Evolutionary conservation across 2,329 filamentous ascomycete genomes (phyloP).

Genomic region (Thielaviopsis euricoi): DNA sequence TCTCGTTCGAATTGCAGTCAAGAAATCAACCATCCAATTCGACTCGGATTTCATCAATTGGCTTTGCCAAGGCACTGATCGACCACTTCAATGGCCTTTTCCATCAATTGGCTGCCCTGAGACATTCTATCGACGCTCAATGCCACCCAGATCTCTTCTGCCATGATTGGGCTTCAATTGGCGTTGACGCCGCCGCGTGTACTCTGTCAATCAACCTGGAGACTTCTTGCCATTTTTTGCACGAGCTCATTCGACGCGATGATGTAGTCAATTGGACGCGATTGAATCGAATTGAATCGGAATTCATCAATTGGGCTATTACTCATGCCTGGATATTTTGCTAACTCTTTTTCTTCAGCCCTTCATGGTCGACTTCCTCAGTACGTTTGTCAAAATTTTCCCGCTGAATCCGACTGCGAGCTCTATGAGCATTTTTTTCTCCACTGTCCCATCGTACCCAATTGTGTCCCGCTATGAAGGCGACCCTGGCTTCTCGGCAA

Average conservation of each 20-base stretch:
- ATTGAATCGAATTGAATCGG: not conserved
- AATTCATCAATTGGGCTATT: not conserved
- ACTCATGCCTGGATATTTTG: conserved; percentile 9
- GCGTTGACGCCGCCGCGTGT: not conserved
- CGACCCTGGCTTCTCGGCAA: not conserved
- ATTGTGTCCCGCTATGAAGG: not conserved
- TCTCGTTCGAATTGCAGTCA: not conserved
- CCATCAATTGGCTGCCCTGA: not conserved
- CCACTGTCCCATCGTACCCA: not conserved
- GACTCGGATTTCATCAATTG: not conserved
- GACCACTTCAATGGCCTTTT: not conserved
- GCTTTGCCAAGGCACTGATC: not conserved
- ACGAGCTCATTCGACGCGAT: not conserved
- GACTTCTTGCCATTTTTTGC: not conserved
- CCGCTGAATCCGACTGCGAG: not conserved
- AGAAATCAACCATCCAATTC: not conserved
- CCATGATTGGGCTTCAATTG: not conserved
- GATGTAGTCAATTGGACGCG: not conserved
- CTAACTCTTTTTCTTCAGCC: conserved; percentile 39
- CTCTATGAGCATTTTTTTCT: not conserved
- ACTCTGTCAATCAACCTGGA: not conserved
- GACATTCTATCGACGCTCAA: not conserved
- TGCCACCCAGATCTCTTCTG: not conserved
- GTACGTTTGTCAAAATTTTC: conserved; percentile 43
- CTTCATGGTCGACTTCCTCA: conserved; percentile 97